Evolutionary conservation across 176 grass and related monocot genomes (phyloP).

Genomic region (Zoysia pacifica): DNA sequence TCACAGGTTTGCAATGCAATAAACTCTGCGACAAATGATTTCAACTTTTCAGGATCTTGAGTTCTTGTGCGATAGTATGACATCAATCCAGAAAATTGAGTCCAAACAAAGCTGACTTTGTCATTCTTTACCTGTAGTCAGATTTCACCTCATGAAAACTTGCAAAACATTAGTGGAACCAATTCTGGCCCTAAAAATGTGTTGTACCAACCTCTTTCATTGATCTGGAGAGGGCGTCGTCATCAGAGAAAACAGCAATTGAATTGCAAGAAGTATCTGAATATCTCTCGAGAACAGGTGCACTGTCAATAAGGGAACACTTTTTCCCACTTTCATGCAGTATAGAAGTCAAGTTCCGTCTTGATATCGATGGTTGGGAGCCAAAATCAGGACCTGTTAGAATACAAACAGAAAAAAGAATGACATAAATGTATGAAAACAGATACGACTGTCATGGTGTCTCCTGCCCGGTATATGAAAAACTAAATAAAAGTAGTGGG

Average conservation of each 20-base stretch:
- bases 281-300: slow-evolving; percentile 66
- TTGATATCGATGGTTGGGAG: slow-evolving; percentile 51
- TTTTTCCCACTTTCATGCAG: slow-evolving; percentile 71
- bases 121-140: slow-evolving; percentile 74
- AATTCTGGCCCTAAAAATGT: slow-evolving; percentile 9
- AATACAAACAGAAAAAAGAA: slow-evolving; percentile 14
- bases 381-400: slow-evolving; percentile 95
- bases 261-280: slow-evolving; percentile 90
- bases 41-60: slow-evolving; percentile 62
- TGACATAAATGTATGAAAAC: not conserved
- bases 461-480: not conserved
- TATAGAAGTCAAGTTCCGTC: slow-evolving; percentile 61
- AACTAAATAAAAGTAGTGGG: not conserved
- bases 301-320: slow-evolving; percentile 78
- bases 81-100: slow-evolving; percentile 77
- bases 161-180: not conserved
- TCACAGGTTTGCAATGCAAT: slow-evolving; percentile 80
- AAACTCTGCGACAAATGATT: slow-evolving; percentile 68
- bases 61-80: slow-evolving; percentile 59
- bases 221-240: slow-evolving; percentile 76
- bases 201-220: slow-evolving; percentile 70
- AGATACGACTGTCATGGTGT: slow-evolving; percentile 3
- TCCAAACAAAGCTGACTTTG: slow-evolving; percentile 82
- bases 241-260: slow-evolving; percentile 80
- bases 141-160: slow-evolving; percentile 33